A percentile compares a stretch with the other conserved stretches of the same genome.
Evolutionary conservation across 768 basidiomycete genomes (phyloP).

Genomic region (Phanerodontia chrysosporium): DNA sequence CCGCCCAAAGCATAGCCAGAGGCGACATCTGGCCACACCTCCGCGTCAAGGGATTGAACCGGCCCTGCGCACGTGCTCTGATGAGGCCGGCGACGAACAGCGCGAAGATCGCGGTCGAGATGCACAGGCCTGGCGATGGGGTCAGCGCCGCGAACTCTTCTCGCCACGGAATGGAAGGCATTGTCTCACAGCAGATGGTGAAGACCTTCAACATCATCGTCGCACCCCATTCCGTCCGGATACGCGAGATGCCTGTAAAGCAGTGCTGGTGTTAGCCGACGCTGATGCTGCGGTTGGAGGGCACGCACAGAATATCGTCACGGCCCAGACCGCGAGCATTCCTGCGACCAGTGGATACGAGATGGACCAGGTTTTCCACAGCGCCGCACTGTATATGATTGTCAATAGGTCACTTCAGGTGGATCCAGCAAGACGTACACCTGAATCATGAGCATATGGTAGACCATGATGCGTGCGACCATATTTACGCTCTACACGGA

Average conservation of each 20-base stretch:
- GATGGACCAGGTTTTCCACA: neutral
- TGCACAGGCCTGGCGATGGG: neutral
- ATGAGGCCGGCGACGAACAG: neutral
- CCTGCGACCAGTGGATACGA: neutral
- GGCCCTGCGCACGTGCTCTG: neutral
- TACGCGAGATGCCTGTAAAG: neutral
- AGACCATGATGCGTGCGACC: neutral
- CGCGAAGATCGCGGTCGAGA: neutral
- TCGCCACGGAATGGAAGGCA: neutral
- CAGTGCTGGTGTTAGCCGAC: neutral
- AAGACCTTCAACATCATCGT: neutral
- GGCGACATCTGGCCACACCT: neutral
- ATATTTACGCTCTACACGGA: neutral
- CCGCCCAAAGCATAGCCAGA: neutral
- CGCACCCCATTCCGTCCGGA: neutral
- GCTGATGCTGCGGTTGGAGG: neutral
- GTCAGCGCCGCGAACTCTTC: too few species aligned
- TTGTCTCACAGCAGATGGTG: neutral
- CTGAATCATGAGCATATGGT: slow-evolving; percentile 4
- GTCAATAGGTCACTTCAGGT: neutral
- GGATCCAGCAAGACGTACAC: neutral
- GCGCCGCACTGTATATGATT: neutral
- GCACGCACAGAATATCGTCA: neutral
- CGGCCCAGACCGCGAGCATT: slow-evolving; percentile 2
- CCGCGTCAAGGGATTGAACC: too few species aligned